Evolutionary conservation across 495 filamentous ascomycete genomes (phyloP).

Genomic region (Aspergillus coremiiformis): DNA sequence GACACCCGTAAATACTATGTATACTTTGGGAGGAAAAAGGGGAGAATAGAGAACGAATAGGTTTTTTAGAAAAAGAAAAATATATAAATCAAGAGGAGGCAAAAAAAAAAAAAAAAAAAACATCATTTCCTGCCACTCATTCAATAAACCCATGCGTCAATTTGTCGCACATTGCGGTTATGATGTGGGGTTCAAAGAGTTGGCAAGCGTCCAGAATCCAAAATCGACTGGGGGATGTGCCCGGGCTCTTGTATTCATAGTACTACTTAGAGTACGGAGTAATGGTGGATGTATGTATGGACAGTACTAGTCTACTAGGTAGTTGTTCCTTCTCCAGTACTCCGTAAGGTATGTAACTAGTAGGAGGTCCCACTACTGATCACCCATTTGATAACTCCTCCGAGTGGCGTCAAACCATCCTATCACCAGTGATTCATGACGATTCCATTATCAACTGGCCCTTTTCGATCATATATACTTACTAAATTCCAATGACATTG

Average conservation of each 20-base stretch:
- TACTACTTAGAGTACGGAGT: too few relatives aligned
- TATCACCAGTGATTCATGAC: constrained; percentile 1
- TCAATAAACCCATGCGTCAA: background rate
- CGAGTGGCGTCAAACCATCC: constrained; percentile 2
- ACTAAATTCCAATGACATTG: background rate
- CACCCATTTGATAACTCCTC: background rate
- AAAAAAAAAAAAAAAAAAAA: background rate
- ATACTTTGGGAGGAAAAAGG: too few relatives aligned
- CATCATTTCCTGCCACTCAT: background rate
- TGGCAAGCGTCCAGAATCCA: background rate
- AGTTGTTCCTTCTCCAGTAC: too few relatives aligned
- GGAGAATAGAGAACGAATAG: too few relatives aligned
- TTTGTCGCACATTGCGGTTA: background rate
- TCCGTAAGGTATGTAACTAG: too few relatives aligned
- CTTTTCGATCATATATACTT: background rate
- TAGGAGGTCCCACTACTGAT: too few relatives aligned
- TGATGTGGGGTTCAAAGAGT: background rate
- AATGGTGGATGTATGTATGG: too few relatives aligned
- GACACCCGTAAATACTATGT: background rate
- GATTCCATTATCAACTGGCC: background rate
- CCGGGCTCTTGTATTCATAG: background rate
- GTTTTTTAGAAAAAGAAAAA: background rate
- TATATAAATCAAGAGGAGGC: background rate
- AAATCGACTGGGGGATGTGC: background rate
- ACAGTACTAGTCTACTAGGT: too few relatives aligned